phyloP scores from a whole-genome alignment of 306 rosid genomes.

The Glycyrrhiza uralensis region DNA sequence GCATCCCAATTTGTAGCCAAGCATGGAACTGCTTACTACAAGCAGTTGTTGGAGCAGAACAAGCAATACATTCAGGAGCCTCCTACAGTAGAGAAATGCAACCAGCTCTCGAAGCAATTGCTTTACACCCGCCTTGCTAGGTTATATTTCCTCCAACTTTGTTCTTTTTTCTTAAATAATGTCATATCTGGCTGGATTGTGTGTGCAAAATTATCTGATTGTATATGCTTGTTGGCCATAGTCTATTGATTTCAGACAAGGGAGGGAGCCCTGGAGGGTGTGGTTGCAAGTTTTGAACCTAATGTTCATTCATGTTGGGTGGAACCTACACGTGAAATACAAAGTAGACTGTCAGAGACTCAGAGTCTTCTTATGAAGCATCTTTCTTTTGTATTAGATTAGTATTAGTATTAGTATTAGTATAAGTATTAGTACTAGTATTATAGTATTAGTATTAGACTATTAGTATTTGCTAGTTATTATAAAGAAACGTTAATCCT shows the following conservation, averaged over 20 bases:
- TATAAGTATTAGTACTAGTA: too few species aligned
- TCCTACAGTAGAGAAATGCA: constrained; percentile 84
- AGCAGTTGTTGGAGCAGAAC: constrained; percentile 80
- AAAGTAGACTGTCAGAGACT: not conserved
- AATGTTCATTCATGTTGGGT: not conserved
- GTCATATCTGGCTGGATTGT: constrained; percentile 5
- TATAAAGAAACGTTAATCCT: not conserved
- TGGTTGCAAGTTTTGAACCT: not conserved
- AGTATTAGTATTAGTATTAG: too few species aligned
- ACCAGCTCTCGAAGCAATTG: constrained; percentile 68
- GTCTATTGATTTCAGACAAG: not conserved
- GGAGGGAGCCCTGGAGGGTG: not conserved
- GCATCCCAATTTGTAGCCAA: constrained; percentile 62
- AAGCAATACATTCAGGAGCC: constrained; percentile 89
- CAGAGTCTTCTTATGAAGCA: not conserved
- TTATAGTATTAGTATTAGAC: too few species aligned
- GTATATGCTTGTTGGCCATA: not conserved
- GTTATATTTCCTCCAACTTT: constrained; percentile 35
- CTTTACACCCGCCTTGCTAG: constrained; percentile 94
- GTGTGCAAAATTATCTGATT: not conserved
- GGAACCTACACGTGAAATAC: not conserved
- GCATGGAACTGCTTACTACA: constrained; percentile 70
- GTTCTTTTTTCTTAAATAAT: not conserved
- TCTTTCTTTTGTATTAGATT: not conserved
- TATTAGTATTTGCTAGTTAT: not conserved